Percentiles rank a stretch among this genome's conserved stretches.
Evolutionary conservation across 2,329 filamentous ascomycete species (phyloP).

Genomic region (Ceratocystis destructans): DNA sequence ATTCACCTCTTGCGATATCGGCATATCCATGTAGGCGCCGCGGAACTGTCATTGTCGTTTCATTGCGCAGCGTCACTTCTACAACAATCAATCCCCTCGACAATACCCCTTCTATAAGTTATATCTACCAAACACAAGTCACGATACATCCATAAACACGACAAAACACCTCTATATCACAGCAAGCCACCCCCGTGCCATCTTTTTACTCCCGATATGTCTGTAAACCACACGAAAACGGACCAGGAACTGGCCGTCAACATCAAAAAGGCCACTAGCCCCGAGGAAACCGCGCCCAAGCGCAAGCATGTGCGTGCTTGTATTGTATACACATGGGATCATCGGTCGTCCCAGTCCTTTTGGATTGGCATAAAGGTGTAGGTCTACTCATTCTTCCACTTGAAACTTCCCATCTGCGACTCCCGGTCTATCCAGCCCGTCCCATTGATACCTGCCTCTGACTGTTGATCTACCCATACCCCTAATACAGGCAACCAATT

Average conservation of each 20-base stretch:
- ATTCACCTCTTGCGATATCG: background rate
- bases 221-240: conserved; percentile 34
- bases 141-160: too few relatives aligned
- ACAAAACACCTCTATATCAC: background rate
- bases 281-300: conserved; percentile 54
- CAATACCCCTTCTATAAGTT: background rate
- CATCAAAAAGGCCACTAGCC: conserved; percentile 56
- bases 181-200: background rate
- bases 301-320: conserved; percentile 94
- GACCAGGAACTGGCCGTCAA: conserved; percentile 56
- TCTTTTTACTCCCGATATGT: conserved; percentile 8
- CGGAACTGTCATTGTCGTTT: background rate
- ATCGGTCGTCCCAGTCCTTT: conserved; percentile 88
- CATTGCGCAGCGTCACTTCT: too few relatives aligned
- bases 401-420: background rate
- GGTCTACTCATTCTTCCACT: conserved; percentile 27
- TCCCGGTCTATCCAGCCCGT: background rate
- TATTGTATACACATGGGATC: conserved; percentile 98
- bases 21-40: background rate
- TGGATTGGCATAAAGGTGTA: conserved; percentile 99
- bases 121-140: too few relatives aligned
- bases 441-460: background rate
- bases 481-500: conserved; percentile 63
- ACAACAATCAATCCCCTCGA: background rate
- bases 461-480: conserved; percentile 5